Base-by-base conservation (phyloP, 139 green algal genomes). In the Eudorina sp. region DNA sequence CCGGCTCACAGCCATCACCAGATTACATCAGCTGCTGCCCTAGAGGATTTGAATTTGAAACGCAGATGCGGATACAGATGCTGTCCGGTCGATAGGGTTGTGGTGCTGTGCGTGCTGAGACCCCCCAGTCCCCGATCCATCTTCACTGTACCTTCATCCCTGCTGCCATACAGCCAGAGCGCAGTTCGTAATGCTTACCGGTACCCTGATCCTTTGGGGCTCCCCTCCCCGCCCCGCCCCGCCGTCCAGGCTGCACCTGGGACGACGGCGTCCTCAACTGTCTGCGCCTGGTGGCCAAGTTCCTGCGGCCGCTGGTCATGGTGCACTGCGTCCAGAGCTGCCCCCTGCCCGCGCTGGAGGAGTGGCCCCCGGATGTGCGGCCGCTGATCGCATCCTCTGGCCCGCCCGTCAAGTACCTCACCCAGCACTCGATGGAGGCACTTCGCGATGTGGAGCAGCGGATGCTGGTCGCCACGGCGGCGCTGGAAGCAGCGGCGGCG, bases 291-390 rank as follows among this genome's bases (percentile, higher is more conserved):
- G 55, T 27, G 25, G n/a, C 40, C 29, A 41, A 40, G 41, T 66
- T 34, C 62, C 45, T 29, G 27, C 55, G 45, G 43, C 80, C 80
- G 62, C 64, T 86, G 80, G 80, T 86, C 43, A 31, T 86, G 80
- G 43, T 86, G 62, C 80, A 86, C n/a, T 62, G 43, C 55, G 38
- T 55, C 4, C 62, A 86, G 60, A 74, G 51, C 80, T 86, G 80
- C 41, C 80, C 80, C 16, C 62, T 86, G 11, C 78, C 78, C 3
- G 18, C n/a, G 45, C 80, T 78, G 62, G 80, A 78, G 43, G 80
- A 77, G 18, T 86, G 60, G 62, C 80, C 80, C 45, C 19, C 46
- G 40, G 80, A 86, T 31, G 21, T 86, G 0, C 62, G 62, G 43
- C 80, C 80, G 7, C 2, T 85, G 43, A 74, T 86, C 16, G 62